phyloP scores from a whole-genome alignment of 169 alveolate species.

The Sarcocystis neurona region DNA sequence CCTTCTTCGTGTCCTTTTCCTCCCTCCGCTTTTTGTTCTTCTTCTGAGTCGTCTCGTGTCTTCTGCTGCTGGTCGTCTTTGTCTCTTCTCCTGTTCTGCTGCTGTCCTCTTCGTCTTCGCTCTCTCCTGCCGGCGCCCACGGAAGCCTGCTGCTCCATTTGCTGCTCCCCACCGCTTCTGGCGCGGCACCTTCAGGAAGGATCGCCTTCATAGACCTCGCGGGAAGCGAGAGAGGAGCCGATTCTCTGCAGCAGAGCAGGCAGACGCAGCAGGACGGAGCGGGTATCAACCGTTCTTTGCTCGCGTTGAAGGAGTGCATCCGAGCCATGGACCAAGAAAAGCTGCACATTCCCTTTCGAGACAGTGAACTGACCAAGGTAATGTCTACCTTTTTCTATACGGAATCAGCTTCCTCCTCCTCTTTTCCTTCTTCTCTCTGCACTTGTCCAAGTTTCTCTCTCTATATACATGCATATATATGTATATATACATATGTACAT shows the following conservation, averaged over 20 bases:
- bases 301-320: slow-evolving; percentile 99
- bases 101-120: background rate
- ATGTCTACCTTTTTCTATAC: too few species aligned
- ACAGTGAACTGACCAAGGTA: slow-evolving; percentile 94
- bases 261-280: slow-evolving; percentile 98
- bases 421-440: background rate
- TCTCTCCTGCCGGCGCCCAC: background rate
- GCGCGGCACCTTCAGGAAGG: slow-evolving; percentile 77
- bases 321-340: slow-evolving; percentile 98
- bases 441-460: background rate
- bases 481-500: background rate
- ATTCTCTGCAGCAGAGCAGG: slow-evolving; percentile 93
- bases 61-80: background rate
- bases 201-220: slow-evolving; percentile 97
- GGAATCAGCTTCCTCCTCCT: background rate
- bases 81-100: background rate
- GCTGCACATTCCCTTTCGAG: slow-evolving; percentile 98
- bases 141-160: too few species aligned
- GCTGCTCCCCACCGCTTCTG: background rate
- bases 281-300: slow-evolving; percentile 96
- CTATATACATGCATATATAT: background rate
- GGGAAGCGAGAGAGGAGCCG: slow-evolving; percentile 99
- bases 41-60: background rate
- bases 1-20: background rate
- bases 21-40: background rate